phyloP scores from a whole-genome alignment of 1,284 basidiomycete species.

The Fomitopsis pinicola region DNA sequence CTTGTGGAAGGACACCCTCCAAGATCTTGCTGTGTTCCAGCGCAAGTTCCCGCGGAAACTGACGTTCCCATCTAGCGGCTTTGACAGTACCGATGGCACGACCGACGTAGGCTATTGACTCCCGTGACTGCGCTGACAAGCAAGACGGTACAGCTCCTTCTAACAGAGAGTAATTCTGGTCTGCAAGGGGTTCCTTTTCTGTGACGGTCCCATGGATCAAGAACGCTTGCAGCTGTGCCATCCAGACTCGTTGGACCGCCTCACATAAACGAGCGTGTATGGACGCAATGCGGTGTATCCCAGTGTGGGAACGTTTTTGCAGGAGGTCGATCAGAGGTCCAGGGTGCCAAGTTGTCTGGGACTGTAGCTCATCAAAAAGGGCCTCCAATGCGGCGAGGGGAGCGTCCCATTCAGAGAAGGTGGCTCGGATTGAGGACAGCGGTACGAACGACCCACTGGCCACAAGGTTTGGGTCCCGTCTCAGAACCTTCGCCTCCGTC shows the following conservation, averaged over 20 bases:
- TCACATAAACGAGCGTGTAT: constrained; percentile 64
- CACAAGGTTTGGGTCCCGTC: constrained; percentile 67
- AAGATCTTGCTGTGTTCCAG: constrained; percentile 62
- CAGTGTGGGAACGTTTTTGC: constrained; percentile 64
- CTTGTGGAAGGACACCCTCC: constrained; percentile 64
- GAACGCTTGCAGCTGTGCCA: constrained; percentile 72
- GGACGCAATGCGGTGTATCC: constrained; percentile 67
- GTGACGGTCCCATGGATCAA: constrained; percentile 74
- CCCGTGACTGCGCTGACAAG: constrained; percentile 64
- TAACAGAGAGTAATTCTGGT: constrained; percentile 48
- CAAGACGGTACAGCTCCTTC: constrained; percentile 72
- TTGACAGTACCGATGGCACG: constrained; percentile 83
- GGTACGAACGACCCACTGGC: constrained; percentile 77
- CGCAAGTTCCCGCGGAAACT: constrained; percentile 64
- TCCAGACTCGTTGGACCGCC: constrained; percentile 78
- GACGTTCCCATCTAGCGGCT: constrained; percentile 72
- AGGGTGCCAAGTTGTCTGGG: constrained; percentile 55
- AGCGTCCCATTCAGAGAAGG: constrained; percentile 81
- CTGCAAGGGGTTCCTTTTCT: constrained; percentile 50
- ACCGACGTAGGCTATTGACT: constrained; percentile 84
- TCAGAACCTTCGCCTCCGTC: constrained; percentile 76
- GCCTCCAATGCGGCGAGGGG: constrained; percentile 67
- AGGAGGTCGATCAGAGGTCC: constrained; percentile 78
- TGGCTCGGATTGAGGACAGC: constrained; percentile 73
- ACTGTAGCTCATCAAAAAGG: constrained; percentile 58